These are phyloP conservation scores for Metschnikowia picachoensis DNA, from an alignment of 805 yeast species.

Conservation along the genomic window DNA sequence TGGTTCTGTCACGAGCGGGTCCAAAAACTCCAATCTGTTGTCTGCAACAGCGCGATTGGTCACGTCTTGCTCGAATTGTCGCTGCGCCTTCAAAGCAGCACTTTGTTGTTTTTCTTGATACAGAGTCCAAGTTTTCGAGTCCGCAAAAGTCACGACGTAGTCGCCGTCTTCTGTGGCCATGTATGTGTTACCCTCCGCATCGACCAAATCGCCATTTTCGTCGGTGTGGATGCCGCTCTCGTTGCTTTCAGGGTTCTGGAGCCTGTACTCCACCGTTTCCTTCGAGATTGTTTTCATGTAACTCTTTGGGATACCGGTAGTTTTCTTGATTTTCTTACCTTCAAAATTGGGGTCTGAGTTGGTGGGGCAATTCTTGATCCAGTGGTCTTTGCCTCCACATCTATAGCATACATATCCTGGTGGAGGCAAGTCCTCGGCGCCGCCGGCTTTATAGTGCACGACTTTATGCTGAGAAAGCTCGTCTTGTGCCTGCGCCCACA, in stretches of 20 bases:
- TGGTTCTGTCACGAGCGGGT: constrained; percentile 48
- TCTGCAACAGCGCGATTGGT: constrained; percentile 30
- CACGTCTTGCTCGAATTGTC: constrained; percentile 46
- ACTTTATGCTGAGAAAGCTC: constrained; percentile 83
- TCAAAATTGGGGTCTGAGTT: constrained; percentile 91
- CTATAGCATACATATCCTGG: constrained; percentile 95
- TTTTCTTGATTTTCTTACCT: constrained; percentile 83
- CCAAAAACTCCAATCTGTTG: constrained; percentile 45
- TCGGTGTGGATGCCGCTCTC: constrained; percentile 31
- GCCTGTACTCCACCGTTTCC: constrained; percentile 59
- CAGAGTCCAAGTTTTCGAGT: constrained; percentile 82
- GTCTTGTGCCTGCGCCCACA: constrained; percentile 94
- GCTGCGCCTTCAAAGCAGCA: constrained; percentile 45
- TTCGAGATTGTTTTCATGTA: constrained; percentile 83
- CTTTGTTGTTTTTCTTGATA: constrained; percentile 67
- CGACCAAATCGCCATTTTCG: constrained; percentile 43
- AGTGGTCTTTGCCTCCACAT: constrained; percentile 91
- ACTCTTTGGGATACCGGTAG: constrained; percentile 96
- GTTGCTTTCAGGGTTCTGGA: constrained; percentile 26
- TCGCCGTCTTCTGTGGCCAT: constrained; percentile 94
- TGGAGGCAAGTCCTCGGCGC: constrained; percentile 76
- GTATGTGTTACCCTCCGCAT: constrained; percentile 51
- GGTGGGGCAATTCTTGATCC: constrained; percentile 95
- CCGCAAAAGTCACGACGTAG: constrained; percentile 94
- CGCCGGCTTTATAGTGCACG: constrained; percentile 52